phyloP scores from a whole-genome alignment of 1,284 basidiomycete genomes.

The Baeospora myosura region DNA sequence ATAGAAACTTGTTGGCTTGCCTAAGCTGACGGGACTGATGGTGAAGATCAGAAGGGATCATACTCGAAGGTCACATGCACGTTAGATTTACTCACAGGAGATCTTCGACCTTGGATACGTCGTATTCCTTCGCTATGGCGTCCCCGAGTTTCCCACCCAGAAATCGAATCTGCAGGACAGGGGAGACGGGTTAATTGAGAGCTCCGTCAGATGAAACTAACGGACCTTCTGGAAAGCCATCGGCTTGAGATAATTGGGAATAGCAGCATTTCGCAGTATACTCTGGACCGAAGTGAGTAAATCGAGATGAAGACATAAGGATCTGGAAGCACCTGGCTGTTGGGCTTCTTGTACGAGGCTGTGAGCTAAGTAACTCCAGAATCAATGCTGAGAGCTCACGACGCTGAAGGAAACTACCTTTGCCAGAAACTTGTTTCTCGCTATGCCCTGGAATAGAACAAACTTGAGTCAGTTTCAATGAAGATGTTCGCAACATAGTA shows the following conservation, averaged over 20 bases:
- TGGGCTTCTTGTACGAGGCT: slow-evolving; percentile 86
- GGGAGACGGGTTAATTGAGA: background rate
- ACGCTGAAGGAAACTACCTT: slow-evolving; percentile 49
- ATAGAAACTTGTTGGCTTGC: slow-evolving; percentile 27
- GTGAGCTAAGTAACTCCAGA: slow-evolving; percentile 46
- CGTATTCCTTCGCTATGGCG: slow-evolving; percentile 82
- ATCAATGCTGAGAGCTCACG: background rate
- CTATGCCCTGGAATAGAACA: slow-evolving; percentile 60
- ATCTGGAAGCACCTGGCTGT: slow-evolving; percentile 56
- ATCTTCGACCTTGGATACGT: slow-evolving; percentile 84
- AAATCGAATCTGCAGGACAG: slow-evolving; percentile 72
- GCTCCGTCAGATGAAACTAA: background rate
- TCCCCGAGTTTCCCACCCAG: slow-evolving; percentile 92
- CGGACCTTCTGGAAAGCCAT: slow-evolving; percentile 82
- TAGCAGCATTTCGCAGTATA: slow-evolving; percentile 75
- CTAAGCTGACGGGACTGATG: slow-evolving; percentile 40
- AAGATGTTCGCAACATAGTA: slow-evolving; percentile 8
- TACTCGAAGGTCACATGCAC: slow-evolving; percentile 2
- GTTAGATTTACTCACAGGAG: slow-evolving; percentile 52
- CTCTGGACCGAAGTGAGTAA: slow-evolving; percentile 40
- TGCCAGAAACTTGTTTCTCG: slow-evolving; percentile 89
- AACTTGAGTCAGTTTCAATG: slow-evolving; percentile 1
- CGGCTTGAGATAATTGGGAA: slow-evolving; percentile 74
- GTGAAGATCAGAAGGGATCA: slow-evolving; percentile 5
- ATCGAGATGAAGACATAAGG: slow-evolving; percentile 2